Evolutionary conservation across 2,329 filamentous ascomycete genomes (phyloP), one percentile per base, ranked within the genome.

Genomic region (Dothiorella sarmentorum): DNA sequence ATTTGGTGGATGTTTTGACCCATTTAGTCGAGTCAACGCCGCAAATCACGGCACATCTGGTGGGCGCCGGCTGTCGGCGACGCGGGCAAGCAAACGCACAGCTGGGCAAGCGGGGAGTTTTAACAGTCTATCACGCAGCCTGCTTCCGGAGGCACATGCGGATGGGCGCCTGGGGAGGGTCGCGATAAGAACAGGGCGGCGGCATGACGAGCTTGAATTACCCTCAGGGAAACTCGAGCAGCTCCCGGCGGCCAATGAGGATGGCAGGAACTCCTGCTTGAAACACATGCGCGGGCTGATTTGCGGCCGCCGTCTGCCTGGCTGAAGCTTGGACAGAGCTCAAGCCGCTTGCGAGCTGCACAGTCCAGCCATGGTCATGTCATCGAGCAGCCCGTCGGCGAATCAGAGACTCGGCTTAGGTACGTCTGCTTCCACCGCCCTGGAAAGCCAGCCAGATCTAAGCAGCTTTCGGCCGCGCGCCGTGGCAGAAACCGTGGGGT

Each of bases 401-500:
- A 56, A 56, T 44, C 52, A 56, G 17, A 24, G 17, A 7, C 26
- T 6, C 37, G 20, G 52, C 52, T 43, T 33, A 56, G 29, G 26
- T 44, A 44, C 52, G 35, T 63, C 61, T 52, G 49, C 61, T 49
- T 63, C 64, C 63, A 68, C 69, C 65, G 67, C 66, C 52, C 66
- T 61, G 62, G 62, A 44, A 17, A 35, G 45, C 43, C 20, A 47
- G 60, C 63, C 55, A 53, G 49, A 53, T 53, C 49, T 53, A 53
- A 53, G 35, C 35, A 29, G 24, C 35, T 40, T 53, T 53, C 49
- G 49, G 35, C 35, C 26, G 49, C 59, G 60, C 60, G 56, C 58
- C 62, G 70, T 40, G 49, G 49, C 35, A 53, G 49, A 53, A 53
- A 67, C 67, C 69, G 69, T 72, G 70, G 69, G 70, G 69, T 71